These are phyloP conservation scores for Xylaria nigripes DNA, from an alignment of 495 filamentous ascomycete species.

Conservation along the genomic window DNA sequence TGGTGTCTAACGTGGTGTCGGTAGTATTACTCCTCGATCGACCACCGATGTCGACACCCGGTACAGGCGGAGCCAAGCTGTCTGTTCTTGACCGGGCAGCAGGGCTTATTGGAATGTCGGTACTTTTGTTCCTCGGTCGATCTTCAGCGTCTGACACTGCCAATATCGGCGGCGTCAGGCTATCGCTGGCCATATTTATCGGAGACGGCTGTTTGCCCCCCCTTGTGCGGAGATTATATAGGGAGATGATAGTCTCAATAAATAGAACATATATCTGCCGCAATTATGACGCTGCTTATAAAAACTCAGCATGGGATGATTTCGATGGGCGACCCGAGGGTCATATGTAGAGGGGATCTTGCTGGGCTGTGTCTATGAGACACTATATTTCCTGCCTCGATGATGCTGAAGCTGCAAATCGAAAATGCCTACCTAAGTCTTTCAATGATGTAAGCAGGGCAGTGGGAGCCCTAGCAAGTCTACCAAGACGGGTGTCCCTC, in stretches of 20 bases:
- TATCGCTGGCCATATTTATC: constrained; percentile 18
- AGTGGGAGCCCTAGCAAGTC: no score
- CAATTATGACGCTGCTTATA: not conserved
- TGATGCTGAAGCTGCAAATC: not conserved
- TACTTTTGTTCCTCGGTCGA: constrained; percentile 23
- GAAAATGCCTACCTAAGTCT: not conserved
- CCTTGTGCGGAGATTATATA: not conserved
- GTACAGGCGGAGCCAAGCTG: constrained; percentile 14
- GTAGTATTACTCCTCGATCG: constrained; percentile 24
- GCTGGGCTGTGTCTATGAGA: not conserved
- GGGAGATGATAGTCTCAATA: not conserved
- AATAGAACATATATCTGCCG: not conserved
- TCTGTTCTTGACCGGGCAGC: constrained; percentile 13
- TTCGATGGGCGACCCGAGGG: not conserved
- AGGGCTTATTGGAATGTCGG: constrained; percentile 17
- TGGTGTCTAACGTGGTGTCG: constrained; percentile 17
- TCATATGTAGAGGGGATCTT: constrained; percentile 5
- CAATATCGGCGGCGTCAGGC: constrained; percentile 19
- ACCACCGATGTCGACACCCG: constrained; percentile 17
- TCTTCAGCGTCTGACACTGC: constrained; percentile 19
- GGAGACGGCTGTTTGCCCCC: not conserved
- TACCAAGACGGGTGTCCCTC: no score
- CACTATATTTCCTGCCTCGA: not conserved
- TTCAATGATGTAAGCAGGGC: no score
- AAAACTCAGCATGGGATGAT: not conserved